A percentile compares a stretch with the other conserved stretches of the same genome.
Conservation (phyloP, 345 rosid genomes). For the Lepidium didymum region DNA sequence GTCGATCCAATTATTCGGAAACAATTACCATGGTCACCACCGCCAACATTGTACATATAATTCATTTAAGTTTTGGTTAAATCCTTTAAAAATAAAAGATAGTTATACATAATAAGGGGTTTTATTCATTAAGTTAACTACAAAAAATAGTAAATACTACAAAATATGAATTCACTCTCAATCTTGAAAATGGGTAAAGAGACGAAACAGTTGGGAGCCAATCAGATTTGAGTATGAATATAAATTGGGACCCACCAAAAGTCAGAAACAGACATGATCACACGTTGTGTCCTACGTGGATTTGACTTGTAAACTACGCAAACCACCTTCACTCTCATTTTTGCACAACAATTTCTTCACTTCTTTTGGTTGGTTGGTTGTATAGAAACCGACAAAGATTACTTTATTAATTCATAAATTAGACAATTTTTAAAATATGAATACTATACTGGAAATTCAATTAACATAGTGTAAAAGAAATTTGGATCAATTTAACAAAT, state of each 20-base stretch:
- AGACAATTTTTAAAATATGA: neutral
- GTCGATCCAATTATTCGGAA: too few species aligned
- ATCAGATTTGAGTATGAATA: neutral
- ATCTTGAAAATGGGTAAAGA: too few species aligned
- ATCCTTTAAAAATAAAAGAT: too few species aligned
- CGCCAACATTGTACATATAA: too few species aligned
- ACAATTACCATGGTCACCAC: too few species aligned
- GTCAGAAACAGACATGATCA: conserved; percentile 21
- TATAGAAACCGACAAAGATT: conserved; percentile 20
- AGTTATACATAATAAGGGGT: too few species aligned
- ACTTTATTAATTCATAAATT: neutral
- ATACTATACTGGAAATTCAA: neutral
- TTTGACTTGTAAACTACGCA: conserved; percentile 35
- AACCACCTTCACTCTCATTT: conserved; percentile 14
- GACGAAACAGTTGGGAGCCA: neutral
- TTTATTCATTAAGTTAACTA: too few species aligned
- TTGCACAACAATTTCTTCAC: neutral
- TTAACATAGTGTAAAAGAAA: conserved; percentile 10
- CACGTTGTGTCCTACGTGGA: conserved; percentile 57
- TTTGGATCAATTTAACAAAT: neutral
- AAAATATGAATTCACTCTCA: too few species aligned
- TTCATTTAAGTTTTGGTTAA: too few species aligned
- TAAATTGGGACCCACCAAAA: conserved; percentile 1
- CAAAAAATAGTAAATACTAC: too few species aligned
- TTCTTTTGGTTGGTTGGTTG: too few species aligned